Evolutionary conservation across 2,329 filamentous ascomycete species (phyloP).

Genomic region (Fusarium keratoplasticum): DNA sequence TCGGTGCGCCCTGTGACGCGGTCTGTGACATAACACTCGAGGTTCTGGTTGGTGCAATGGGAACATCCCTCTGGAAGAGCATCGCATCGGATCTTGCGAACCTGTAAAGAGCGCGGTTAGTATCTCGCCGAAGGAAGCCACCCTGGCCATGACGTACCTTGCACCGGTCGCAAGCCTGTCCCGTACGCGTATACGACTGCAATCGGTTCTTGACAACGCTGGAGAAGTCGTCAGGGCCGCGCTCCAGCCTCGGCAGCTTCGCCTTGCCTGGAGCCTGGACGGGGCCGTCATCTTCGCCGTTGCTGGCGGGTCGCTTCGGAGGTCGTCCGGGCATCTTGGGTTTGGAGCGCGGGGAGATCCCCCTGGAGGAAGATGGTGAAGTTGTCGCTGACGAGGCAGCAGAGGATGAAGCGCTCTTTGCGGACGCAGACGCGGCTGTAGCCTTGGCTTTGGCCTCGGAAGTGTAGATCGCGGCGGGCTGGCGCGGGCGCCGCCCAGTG

Average conservation of each 20-base stretch:
- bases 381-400: constrained; percentile 20
- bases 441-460: constrained; percentile 27
- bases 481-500: constrained; percentile 41
- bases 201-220: constrained; percentile 67
- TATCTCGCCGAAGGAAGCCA: background rate
- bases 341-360: constrained; percentile 34
- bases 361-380: constrained; percentile 32
- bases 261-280: constrained; percentile 50
- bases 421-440: constrained; percentile 25
- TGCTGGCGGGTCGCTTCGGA: constrained; percentile 38
- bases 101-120: constrained; percentile 55
- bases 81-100: constrained; percentile 90
- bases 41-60: constrained; percentile 80
- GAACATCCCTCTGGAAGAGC: constrained; percentile 83
- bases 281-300: constrained; percentile 48
- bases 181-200: constrained; percentile 72
- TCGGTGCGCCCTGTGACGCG: constrained; percentile 86
- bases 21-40: constrained; percentile 87
- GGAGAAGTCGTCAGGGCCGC: constrained; percentile 63
- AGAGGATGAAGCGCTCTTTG: constrained; percentile 23
- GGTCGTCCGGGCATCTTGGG: constrained; percentile 40
- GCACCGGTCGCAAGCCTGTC: constrained; percentile 90
- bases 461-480: constrained; percentile 35
- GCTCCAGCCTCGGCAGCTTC: constrained; percentile 63
- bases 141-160: constrained; percentile 67